These are phyloP conservation scores for Spergularia bocconei DNA, from an alignment of 148 eudicot species.

Conservation along the genomic window DNA sequence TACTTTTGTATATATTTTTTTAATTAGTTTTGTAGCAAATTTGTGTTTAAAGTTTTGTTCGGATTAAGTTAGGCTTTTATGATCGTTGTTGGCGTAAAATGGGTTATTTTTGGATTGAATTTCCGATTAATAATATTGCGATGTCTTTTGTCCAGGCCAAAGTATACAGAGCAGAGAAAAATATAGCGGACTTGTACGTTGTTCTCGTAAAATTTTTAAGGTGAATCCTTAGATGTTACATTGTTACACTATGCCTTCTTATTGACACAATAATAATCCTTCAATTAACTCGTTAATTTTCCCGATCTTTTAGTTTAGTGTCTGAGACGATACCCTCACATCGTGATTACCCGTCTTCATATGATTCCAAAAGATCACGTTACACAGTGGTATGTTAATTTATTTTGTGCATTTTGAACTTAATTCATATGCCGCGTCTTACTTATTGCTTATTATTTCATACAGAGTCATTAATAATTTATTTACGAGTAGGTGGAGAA, in stretches of 20 bases:
- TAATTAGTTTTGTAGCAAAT: neutral
- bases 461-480: too few relatives aligned
- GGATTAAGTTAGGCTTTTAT: too few relatives aligned
- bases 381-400: conserved; percentile 55
- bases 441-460: too few relatives aligned
- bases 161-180: conserved; percentile 69
- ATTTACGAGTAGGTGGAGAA: too few relatives aligned
- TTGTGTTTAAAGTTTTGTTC: neutral
- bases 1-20: neutral
- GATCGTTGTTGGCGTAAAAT: too few relatives aligned
- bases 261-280: too few relatives aligned
- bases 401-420: neutral
- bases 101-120: too few relatives aligned
- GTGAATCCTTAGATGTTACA: too few relatives aligned
- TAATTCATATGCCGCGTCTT: too few relatives aligned
- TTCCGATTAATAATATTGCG: neutral
- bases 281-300: too few relatives aligned
- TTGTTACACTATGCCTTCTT: conserved; percentile 20
- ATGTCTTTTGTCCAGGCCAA: conserved; percentile 47
- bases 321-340: conserved; percentile 88
- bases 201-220: conserved; percentile 88
- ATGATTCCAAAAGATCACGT: conserved; percentile 36
- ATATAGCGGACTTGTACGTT: conserved; percentile 70
- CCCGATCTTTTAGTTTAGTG: conserved; percentile 80
- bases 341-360: conserved; percentile 69